These are phyloP conservation scores for Clarireedia monteithiana DNA, from an alignment of 2,329 filamentous ascomycete species.

Conservation along the genomic window DNA sequence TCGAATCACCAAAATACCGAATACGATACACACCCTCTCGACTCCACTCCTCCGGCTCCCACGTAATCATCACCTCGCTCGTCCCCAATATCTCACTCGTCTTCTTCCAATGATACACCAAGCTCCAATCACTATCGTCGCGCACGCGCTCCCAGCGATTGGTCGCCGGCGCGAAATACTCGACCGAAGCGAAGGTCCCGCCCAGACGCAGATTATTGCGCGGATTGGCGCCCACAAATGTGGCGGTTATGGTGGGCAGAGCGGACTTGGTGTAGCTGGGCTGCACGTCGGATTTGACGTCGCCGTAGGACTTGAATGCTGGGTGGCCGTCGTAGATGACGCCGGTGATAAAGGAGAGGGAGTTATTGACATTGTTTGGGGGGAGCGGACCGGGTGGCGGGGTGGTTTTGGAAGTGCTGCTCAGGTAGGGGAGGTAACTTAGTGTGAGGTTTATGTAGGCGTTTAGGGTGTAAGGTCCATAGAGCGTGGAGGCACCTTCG, in stretches of 20 bases:
- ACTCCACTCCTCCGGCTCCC: conserved; percentile 63
- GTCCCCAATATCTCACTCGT: conserved; percentile 61
- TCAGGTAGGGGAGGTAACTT: conserved; percentile 61
- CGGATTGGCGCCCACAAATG: conserved; percentile 82
- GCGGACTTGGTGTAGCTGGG: conserved; percentile 38
- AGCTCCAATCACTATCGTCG: conserved; percentile 74
- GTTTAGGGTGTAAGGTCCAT: conserved; percentile 71
- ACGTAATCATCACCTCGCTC: conserved; percentile 71
- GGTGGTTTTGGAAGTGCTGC: conserved; percentile 37
- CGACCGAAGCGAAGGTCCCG: conserved; percentile 69
- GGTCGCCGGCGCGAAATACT: conserved; percentile 43
- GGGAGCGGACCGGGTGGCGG: conserved; percentile 53
- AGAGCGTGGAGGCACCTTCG: conserved; percentile 89
- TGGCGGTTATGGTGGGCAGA: conserved; percentile 45
- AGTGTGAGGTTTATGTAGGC: conserved; percentile 84
- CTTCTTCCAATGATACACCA: conserved; percentile 74
- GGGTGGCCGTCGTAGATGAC: conserved; percentile 68
- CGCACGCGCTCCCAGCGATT: conserved; percentile 57
- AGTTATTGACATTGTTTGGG: conserved; percentile 70
- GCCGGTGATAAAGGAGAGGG: conserved; percentile 70
- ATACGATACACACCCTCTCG: conserved; percentile 65
- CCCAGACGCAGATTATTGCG: conserved; percentile 79
- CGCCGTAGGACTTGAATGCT: conserved; percentile 61
- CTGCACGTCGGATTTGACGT: conserved; percentile 48
- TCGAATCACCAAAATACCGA: conserved; percentile 79